phyloP scores from a whole-genome alignment of 2,329 filamentous ascomycete species.

The Intubia oerlemansii region DNA sequence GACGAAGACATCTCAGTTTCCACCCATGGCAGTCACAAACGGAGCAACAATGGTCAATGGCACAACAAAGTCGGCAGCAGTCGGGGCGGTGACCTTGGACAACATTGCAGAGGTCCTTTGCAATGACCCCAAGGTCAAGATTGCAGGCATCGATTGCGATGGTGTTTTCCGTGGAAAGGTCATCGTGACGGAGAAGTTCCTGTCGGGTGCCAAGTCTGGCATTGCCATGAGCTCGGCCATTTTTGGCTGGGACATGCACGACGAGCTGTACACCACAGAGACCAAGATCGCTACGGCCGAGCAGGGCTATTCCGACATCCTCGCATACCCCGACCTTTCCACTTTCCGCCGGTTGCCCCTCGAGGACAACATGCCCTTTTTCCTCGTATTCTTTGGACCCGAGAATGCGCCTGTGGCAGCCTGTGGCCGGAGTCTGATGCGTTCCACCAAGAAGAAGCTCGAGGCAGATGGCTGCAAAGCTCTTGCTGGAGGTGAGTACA shows the following conservation, averaged over 20 bases:
- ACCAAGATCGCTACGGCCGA: constrained; percentile 73
- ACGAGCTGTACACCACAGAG: constrained; percentile 71
- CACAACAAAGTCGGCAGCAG: too few relatives aligned
- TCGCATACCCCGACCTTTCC: constrained; percentile 59
- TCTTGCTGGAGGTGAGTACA: too few relatives aligned
- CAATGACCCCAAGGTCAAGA: constrained; percentile 66
- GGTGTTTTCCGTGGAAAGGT: constrained; percentile 76
- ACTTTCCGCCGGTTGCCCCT: constrained; percentile 73
- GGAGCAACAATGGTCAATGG: too few relatives aligned
- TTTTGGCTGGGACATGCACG: constrained; percentile 96
- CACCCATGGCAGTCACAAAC: too few relatives aligned
- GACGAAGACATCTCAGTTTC: too few relatives aligned
- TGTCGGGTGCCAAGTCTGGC: constrained; percentile 57
- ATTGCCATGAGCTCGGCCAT: constrained; percentile 91
- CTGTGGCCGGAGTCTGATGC: too few relatives aligned
- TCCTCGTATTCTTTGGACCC: too few relatives aligned
- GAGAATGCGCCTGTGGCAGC: too few relatives aligned
- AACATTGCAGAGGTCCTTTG: too few relatives aligned
- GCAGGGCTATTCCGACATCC: constrained; percentile 72
- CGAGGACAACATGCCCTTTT: constrained; percentile 74
- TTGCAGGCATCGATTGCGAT: constrained; percentile 74
- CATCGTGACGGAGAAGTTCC: constrained; percentile 81
- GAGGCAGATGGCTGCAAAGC: too few relatives aligned
- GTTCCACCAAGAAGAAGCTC: too few relatives aligned
- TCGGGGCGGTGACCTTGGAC: too few relatives aligned